Evolutionary conservation across 208 protist genomes (phyloP).

Genomic region (Crithidia brevicula): DNA sequence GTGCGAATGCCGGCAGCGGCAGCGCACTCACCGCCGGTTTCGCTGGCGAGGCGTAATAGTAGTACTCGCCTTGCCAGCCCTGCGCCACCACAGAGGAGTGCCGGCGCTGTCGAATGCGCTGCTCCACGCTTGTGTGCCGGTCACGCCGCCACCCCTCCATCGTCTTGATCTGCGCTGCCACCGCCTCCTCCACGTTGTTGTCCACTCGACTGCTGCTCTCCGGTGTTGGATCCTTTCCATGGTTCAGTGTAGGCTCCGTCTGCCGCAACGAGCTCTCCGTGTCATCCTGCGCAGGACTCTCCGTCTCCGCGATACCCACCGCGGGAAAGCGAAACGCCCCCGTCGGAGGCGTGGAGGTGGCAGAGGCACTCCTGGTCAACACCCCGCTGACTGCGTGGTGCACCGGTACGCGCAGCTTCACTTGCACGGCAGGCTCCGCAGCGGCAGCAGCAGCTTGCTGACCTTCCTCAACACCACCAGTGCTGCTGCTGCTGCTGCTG

Average conservation of each 20-base stretch:
- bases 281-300: no score
- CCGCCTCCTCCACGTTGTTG: slow-evolving; percentile 2
- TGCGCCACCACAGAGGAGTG: slow-evolving; percentile 27
- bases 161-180: slow-evolving; percentile 28
- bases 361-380: not conserved
- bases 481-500: not conserved
- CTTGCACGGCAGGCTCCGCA: not conserved
- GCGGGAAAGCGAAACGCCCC: slow-evolving; percentile 8
- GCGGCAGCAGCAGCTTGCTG: not conserved
- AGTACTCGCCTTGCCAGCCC: slow-evolving; percentile 29
- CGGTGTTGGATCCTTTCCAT: no score
- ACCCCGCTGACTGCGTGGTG: not conserved
- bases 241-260: no score
- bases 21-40: no score
- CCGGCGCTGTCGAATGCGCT: slow-evolving; percentile 28
- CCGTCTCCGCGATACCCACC: no score
- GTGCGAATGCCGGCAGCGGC: not conserved
- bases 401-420: slow-evolving; percentile 16
- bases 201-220: no score
- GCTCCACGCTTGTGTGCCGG: slow-evolving; percentile 31
- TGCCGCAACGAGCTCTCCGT: no score
- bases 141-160: slow-evolving; percentile 44
- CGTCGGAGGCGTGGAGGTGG: not conserved
- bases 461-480: no score
- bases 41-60: slow-evolving; percentile 33